Evolutionary conservation across 2,329 filamentous ascomycete species (phyloP).

Genomic region (Colletotrichum kahawae): DNA sequence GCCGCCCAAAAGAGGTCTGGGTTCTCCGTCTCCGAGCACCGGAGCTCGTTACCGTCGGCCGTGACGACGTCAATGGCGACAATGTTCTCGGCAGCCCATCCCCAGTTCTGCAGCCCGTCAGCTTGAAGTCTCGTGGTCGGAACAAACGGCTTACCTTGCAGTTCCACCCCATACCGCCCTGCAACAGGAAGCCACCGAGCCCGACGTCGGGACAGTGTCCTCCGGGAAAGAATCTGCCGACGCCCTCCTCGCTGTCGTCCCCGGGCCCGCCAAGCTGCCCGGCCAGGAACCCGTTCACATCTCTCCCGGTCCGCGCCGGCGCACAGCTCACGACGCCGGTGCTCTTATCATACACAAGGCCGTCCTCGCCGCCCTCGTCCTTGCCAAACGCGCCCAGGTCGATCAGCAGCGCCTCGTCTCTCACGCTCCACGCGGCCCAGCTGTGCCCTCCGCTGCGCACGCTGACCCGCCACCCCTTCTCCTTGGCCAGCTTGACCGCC

Average conservation of each 20-base stretch:
- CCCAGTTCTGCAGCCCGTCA: constrained; percentile 49
- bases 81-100: constrained; percentile 59
- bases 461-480: constrained; percentile 39
- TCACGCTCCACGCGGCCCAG: constrained; percentile 55
- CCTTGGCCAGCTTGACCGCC: constrained; percentile 43
- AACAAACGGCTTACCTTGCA: constrained; percentile 44
- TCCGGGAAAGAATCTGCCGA: constrained; percentile 52
- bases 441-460: constrained; percentile 54
- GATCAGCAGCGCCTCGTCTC: constrained; percentile 48
- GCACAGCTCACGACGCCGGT: constrained; percentile 45
- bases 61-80: constrained; percentile 52
- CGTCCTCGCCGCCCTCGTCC: constrained; percentile 25
- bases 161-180: constrained; percentile 65
- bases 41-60: constrained; percentile 46
- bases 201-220: constrained; percentile 63
- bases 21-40: constrained; percentile 49
- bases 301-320: constrained; percentile 51
- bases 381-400: constrained; percentile 31
- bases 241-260: constrained; percentile 1
- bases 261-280: constrained; percentile 21
- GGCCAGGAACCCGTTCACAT: constrained; percentile 44
- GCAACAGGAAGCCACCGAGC: constrained; percentile 59
- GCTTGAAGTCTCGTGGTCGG: not conserved
- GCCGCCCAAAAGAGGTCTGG: constrained; percentile 63
- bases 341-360: constrained; percentile 41